Conservation (phyloP, 2,329 filamentous ascomycete genomes). For the Alternaria arbusti region DNA sequence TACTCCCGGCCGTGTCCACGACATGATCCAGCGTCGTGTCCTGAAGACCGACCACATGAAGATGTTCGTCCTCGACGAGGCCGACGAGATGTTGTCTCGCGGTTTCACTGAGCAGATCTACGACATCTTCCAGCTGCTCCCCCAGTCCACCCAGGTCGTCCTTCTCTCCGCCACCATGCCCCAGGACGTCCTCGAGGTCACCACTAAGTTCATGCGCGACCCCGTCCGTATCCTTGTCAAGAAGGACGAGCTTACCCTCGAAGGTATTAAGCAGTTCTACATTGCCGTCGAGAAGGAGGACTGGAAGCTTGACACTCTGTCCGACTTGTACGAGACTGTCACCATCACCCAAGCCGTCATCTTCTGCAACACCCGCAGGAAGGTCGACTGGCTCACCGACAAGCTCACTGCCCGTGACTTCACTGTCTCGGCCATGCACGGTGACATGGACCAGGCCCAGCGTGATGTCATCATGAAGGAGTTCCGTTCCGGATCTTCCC, state of each 20-base stretch:
- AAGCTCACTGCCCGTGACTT: constrained; percentile 99
- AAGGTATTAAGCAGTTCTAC: constrained; percentile 99
- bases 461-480: constrained; percentile 99
- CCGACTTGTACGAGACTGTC: constrained; percentile 98
- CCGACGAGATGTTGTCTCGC: constrained; percentile 98
- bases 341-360: constrained; percentile 99
- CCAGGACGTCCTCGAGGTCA: constrained; percentile 98
- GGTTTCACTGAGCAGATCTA: constrained; percentile 99
- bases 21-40: constrained; percentile 99
- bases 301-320: constrained; percentile 99
- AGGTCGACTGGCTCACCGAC: constrained; percentile 99
- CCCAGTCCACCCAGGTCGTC: constrained; percentile 97
- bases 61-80: constrained; percentile 99
- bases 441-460: constrained; percentile 97
- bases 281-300: constrained; percentile 99
- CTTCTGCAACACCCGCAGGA: constrained; percentile 99
- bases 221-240: constrained; percentile 99
- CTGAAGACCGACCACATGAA: constrained; percentile 98
- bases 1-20: constrained; percentile 96
- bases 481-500: constrained; percentile 97
- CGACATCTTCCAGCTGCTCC: constrained; percentile 99
- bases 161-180: constrained; percentile 98
- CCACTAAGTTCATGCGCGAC: constrained; percentile 99
- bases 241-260: constrained; percentile 98
- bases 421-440: constrained; percentile 99